These are phyloP conservation scores for Penicillium waksmanii DNA, from an alignment of 495 filamentous ascomycete species.

Conservation along the genomic window DNA sequence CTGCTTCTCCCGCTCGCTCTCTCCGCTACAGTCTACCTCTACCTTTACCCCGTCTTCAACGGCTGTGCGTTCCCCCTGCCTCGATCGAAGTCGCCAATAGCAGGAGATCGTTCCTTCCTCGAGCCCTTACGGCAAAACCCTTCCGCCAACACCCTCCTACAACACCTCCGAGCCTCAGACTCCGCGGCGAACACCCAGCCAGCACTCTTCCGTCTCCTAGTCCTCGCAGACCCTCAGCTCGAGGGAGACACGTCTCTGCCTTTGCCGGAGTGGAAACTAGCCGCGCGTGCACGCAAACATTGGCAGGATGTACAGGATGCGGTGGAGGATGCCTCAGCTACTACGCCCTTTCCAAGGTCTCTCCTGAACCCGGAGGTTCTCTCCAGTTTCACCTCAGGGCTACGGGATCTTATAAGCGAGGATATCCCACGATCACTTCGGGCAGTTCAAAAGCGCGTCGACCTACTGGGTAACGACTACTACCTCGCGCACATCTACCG, in stretches of 20 bases:
- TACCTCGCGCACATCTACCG: constrained; percentile 94
- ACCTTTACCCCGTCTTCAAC: constrained; percentile 83
- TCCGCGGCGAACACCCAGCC: constrained; percentile 33
- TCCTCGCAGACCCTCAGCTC: constrained; percentile 91
- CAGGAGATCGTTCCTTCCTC: constrained; percentile 14
- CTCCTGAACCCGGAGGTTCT: constrained; percentile 31
- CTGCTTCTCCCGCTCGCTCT: constrained; percentile 73
- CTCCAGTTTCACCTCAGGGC: constrained; percentile 46
- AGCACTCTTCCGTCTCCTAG: constrained; percentile 80
- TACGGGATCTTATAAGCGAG: constrained; percentile 57
- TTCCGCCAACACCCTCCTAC: constrained; percentile 50
- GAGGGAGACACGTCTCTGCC: constrained; percentile 88
- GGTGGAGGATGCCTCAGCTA: constrained; percentile 18
- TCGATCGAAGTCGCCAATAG: constrained; percentile 18
- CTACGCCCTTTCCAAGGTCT: constrained; percentile 21
- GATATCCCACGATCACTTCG: constrained; percentile 68
- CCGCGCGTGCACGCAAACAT: constrained; percentile 61
- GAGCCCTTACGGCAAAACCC: constrained; percentile 28
- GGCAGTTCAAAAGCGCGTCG: constrained; percentile 74
- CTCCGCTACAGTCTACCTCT: constrained; percentile 73
- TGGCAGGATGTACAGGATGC: constrained; percentile 43
- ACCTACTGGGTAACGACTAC: constrained; percentile 90
- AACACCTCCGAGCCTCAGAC: constrained; percentile 44
- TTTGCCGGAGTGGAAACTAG: constrained; percentile 58
- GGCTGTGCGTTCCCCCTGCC: constrained; percentile 80